Conservation (phyloP, 345 rosid species). For the Cardamine resedifolia region DNA sequence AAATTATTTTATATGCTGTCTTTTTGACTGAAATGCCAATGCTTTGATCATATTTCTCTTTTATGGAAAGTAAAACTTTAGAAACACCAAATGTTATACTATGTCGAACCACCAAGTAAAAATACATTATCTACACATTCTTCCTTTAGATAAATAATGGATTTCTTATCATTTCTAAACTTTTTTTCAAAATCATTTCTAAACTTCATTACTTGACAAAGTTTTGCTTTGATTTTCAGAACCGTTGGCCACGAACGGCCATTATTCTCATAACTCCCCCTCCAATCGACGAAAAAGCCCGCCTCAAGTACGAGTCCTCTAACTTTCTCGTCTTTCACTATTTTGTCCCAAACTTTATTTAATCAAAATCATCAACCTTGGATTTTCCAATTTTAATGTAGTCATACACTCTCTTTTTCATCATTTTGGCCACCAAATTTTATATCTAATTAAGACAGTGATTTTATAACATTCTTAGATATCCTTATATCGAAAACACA, state of each 20-base stretch:
- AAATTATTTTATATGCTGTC: not conserved
- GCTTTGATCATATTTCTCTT: not conserved
- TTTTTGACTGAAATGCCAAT: not conserved
- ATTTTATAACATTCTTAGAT: conserved; percentile 39
- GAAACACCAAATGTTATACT: not conserved
- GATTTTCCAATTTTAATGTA: too few species aligned
- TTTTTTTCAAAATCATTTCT: too few species aligned
- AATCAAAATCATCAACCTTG: too few species aligned
- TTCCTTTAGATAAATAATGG: not conserved
- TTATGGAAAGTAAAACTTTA: conserved; percentile 7
- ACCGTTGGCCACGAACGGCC: conserved; percentile 58
- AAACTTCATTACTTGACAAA: not conserved
- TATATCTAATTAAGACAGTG: too few species aligned
- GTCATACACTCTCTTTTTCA: not conserved
- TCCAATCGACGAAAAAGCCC: conserved; percentile 84
- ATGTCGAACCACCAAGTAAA: not conserved
- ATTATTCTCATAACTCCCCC: conserved; percentile 82
- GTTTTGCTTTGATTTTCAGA: conserved; percentile 37
- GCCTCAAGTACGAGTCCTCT: conserved; percentile 53
- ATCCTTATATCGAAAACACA: conserved; percentile 67
- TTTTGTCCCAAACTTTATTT: not conserved
- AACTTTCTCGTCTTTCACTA: not conserved
- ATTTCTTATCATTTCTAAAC: not conserved
- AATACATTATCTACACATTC: too few species aligned
- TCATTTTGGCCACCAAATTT: too few species aligned